Evolutionary conservation across 768 basidiomycete genomes (phyloP), one percentile per base, ranked within the genome.

Genomic region (Multifurca ochricompacta): DNA sequence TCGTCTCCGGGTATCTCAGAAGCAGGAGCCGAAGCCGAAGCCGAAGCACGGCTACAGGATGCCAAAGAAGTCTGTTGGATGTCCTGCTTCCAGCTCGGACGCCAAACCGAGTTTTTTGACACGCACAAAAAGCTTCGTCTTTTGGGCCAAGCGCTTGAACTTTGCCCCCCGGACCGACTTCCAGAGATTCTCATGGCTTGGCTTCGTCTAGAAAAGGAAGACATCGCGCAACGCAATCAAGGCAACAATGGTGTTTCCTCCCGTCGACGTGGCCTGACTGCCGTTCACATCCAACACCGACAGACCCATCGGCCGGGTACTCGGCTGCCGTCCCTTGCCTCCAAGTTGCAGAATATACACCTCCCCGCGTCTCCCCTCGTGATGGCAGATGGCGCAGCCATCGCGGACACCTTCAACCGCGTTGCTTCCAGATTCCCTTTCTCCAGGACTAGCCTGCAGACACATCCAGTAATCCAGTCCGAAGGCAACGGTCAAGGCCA

Each of bases 61-160:
- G 86, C 85, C 1, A 77, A 77, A 43, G 85, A 91, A 60, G 85
- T 93, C 32, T 90, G 87, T 59, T 98, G 94, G 94, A 82, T 87
- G 25, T 82, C 86, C 2, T 91, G 89, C 65, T 91, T 85, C 70
- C 85, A 90, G 68, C 78, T 98, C 2, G 94, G 91, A 14, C 79
- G 85, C 54, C 87, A 92, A 60, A 74, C 81, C 6, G 90, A 87
- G 63, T 93, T 85, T 63, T 64, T 74, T 1, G 85, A 93, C 56
- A 68, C 80, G 6, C 68, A 77, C 10, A 79, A 81, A 61, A 87
- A 86, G 64, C 73, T 91, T 56, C 71, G 69, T 1, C 74, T 95
- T 1, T 68, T 97, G 18, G 91, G 91, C 2, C 79, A 82, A 46
- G 89, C 93, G 3, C 72, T 97, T 27, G 84, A 91, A 63, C 74